Evolutionary conservation across 2,329 filamentous ascomycete species (phyloP).

Genomic region (Aschersonia sp.): DNA sequence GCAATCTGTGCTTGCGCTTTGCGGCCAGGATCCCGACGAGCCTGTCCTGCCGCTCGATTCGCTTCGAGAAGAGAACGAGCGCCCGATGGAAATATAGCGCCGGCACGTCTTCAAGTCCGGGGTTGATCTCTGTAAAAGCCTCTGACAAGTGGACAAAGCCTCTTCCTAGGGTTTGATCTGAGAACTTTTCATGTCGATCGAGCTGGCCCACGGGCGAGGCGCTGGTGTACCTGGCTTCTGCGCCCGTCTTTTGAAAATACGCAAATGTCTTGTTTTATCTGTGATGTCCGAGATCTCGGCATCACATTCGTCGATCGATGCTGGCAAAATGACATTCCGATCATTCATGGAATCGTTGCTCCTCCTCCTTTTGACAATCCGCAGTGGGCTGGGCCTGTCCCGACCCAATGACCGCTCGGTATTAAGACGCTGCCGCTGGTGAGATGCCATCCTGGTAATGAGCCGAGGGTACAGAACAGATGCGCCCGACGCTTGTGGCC

Average conservation of each 20-base stretch:
- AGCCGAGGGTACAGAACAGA: neutral
- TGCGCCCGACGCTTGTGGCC: too few relatives aligned
- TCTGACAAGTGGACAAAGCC: slow-evolving; percentile 5
- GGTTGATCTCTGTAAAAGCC: slow-evolving; percentile 5
- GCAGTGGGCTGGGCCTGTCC: slow-evolving; percentile 29
- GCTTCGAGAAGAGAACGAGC: slow-evolving; percentile 1
- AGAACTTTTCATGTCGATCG: slow-evolving; percentile 3
- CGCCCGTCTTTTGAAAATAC: slow-evolving; percentile 5
- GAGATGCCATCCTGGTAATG: slow-evolving; percentile 19
- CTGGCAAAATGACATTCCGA: neutral
- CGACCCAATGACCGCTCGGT: neutral
- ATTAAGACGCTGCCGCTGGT: neutral
- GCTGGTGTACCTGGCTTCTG: neutral
- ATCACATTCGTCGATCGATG: neutral
- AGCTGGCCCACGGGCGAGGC: slow-evolving; percentile 3
- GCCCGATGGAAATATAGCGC: slow-evolving; percentile 2
- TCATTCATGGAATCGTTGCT: neutral
- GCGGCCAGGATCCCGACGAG: slow-evolving; percentile 1
- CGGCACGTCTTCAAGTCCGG: slow-evolving; percentile 2
- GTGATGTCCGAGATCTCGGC: slow-evolving; percentile 1
- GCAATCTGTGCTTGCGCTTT: neutral
- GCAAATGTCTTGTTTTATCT: slow-evolving; percentile 2
- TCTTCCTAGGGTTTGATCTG: slow-evolving; percentile 5
- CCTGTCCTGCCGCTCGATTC: slow-evolving; percentile 1
- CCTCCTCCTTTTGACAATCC: slow-evolving; percentile 28